Evolutionary conservation across 129 eudicot genomes (phyloP).

Genomic region (Solidago caesia): DNA sequence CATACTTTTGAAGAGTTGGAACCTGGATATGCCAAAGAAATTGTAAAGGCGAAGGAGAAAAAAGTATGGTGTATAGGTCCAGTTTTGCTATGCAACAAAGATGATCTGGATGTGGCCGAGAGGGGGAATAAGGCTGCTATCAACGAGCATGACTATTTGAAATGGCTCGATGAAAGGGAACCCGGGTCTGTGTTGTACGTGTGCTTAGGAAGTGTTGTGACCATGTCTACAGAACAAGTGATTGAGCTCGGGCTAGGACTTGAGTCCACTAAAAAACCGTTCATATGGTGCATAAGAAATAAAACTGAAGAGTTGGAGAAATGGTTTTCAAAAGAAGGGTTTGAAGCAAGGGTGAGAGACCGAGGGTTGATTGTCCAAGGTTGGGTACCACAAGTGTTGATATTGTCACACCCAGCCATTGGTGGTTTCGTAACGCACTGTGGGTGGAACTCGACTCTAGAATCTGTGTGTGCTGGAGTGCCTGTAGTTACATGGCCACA

Average conservation of each 20-base stretch:
- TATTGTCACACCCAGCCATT: neutral
- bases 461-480: neutral
- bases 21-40: neutral
- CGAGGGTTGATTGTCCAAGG: neutral
- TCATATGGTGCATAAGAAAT: constrained; percentile 3
- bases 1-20: constrained; percentile 1
- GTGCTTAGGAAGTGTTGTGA: neutral
- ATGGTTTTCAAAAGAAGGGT: constrained; percentile 7
- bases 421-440: constrained; percentile 13
- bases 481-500: constrained; percentile 10
- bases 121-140: neutral
- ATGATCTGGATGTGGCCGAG: neutral
- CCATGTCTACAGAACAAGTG: neutral
- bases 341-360: constrained; percentile 8
- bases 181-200: neutral
- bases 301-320: neutral
- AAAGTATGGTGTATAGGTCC: constrained; percentile 7
- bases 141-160: neutral
- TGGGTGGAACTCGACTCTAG: constrained; percentile 8
- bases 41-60: neutral
- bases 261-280: neutral
- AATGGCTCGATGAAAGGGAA: constrained; percentile 5
- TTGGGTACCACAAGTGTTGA: constrained; percentile 14
- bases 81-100: neutral
- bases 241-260: constrained; percentile 9